phyloP scores from a whole-genome alignment of 164 flowering plant species.

The Berberis vulgaris region DNA sequence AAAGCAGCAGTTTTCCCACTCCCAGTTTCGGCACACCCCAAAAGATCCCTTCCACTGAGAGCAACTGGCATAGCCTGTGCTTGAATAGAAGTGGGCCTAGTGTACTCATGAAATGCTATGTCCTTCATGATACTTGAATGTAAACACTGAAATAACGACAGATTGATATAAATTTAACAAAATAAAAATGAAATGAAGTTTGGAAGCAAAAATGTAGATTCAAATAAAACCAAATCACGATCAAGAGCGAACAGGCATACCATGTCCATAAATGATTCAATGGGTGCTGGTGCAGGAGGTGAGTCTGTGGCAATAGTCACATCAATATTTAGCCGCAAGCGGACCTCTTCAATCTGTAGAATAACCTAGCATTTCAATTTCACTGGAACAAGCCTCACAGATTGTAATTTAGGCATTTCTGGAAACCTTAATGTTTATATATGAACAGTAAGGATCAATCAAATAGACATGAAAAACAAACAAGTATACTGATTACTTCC shows the following conservation, averaged over 20 bases:
- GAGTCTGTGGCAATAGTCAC: slow-evolving; percentile 37
- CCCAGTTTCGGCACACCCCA: slow-evolving; percentile 70
- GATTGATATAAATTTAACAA: neutral
- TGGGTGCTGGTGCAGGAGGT: slow-evolving; percentile 46
- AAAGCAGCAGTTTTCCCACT: slow-evolving; percentile 75
- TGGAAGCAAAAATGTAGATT: too few species aligned
- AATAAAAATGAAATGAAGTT: neutral
- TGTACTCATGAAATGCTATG: slow-evolving; percentile 45
- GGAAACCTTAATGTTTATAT: too few species aligned
- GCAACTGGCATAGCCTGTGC: slow-evolving; percentile 64
- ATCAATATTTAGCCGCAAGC: slow-evolving; percentile 50
- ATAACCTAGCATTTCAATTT: too few species aligned
- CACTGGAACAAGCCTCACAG: neutral
- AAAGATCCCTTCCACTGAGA: slow-evolving; percentile 51
- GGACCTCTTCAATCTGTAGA: slow-evolving; percentile 49
- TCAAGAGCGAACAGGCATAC: slow-evolving; percentile 14
- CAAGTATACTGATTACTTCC: too few species aligned
- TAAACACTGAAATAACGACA: slow-evolving; percentile 30
- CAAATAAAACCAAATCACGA: too few species aligned
- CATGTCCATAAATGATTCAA: slow-evolving; percentile 57
- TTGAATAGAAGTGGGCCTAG: slow-evolving; percentile 56
- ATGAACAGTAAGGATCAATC: too few species aligned
- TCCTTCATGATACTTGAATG: slow-evolving; percentile 48
- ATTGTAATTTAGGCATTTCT: neutral
- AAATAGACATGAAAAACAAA: too few species aligned